Evolutionary conservation across 345 rosid species (phyloP).

Genomic region (Cardiospermum halicacabum): DNA sequence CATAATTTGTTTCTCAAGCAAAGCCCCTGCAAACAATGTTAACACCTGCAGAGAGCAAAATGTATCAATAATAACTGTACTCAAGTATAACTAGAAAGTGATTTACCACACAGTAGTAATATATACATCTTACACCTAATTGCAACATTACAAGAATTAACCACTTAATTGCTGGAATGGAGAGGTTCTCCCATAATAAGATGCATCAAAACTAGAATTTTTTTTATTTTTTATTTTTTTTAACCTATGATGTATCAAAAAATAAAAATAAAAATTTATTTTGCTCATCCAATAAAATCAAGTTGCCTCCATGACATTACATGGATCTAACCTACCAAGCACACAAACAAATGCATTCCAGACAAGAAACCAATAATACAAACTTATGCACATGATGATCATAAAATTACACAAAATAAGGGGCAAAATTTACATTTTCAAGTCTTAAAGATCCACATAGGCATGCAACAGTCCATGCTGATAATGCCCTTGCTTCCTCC

Average conservation of each 20-base stretch:
- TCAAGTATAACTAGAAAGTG: not conserved
- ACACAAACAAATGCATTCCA: not conserved
- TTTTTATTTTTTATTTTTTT: too few species aligned
- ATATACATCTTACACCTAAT: too few species aligned
- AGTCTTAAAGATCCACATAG: conserved; percentile 89
- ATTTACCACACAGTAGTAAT: not conserved
- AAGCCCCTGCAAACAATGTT: conserved; percentile 72
- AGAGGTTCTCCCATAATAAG: not conserved
- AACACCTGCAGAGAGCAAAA: conserved; percentile 49
- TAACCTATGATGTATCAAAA: not conserved
- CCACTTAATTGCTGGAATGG: too few species aligned
- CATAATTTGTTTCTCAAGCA: conserved; percentile 85
- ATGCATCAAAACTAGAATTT: not conserved
- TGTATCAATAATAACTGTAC: conserved; percentile 12
- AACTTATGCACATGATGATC: not conserved
- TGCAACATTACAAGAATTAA: too few species aligned
- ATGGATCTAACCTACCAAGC: too few species aligned
- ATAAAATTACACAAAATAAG: conserved; percentile 1
- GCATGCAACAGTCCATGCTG: conserved; percentile 88
- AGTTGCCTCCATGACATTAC: not conserved
- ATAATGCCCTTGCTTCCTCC: conserved; percentile 87
- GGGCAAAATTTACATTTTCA: conserved; percentile 55
- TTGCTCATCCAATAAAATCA: not conserved
- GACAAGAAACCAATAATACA: not conserved
- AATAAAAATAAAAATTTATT: too few species aligned